A percentile compares a stretch with the other conserved stretches of the same genome.
These are phyloP conservation scores for Spinellus fusiger DNA, from an alignment of 192 early-diverging fungal genomes.

Conservation along the genomic window DNA sequence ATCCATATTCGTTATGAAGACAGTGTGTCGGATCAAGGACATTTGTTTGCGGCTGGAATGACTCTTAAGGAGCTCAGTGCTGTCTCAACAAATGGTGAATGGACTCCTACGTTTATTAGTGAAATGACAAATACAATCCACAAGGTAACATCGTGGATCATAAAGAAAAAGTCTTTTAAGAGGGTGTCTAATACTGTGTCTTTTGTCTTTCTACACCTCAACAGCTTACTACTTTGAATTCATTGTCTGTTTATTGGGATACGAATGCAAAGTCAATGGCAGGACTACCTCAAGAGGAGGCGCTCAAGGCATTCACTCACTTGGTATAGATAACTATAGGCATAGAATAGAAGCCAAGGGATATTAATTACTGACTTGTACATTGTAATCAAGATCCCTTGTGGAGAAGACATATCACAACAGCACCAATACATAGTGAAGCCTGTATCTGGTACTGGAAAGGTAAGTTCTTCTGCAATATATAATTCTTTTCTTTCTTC, in stretches of 20 bases:
- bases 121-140: slow-evolving; percentile 60
- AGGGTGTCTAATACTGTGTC: no score
- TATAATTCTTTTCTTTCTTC: background rate
- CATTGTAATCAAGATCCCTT: slow-evolving; percentile 38
- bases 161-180: background rate
- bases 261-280: slow-evolving; percentile 40
- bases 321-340: slow-evolving; percentile 8
- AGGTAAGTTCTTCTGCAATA: slow-evolving; percentile 36
- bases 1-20: slow-evolving; percentile 90
- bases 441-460: slow-evolving; percentile 74
- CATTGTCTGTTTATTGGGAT: slow-evolving; percentile 72
- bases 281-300: slow-evolving; percentile 6
- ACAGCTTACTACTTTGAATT: slow-evolving; percentile 50
- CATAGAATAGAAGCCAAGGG: background rate
- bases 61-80: slow-evolving; percentile 77
- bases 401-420: slow-evolving; percentile 32
- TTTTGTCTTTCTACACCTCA: slow-evolving; percentile 4
- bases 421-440: slow-evolving; percentile 64
- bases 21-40: slow-evolving; percentile 54
- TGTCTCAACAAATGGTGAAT: slow-evolving; percentile 70
- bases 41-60: slow-evolving; percentile 70
- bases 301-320: slow-evolving; percentile 4
- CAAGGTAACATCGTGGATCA: slow-evolving; percentile 39
- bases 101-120: slow-evolving; percentile 63
- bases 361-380: slow-evolving; percentile 15